phyloP scores from a whole-genome alignment of 2,329 filamentous ascomycete species.

The Knoxdaviesia capensis region DNA sequence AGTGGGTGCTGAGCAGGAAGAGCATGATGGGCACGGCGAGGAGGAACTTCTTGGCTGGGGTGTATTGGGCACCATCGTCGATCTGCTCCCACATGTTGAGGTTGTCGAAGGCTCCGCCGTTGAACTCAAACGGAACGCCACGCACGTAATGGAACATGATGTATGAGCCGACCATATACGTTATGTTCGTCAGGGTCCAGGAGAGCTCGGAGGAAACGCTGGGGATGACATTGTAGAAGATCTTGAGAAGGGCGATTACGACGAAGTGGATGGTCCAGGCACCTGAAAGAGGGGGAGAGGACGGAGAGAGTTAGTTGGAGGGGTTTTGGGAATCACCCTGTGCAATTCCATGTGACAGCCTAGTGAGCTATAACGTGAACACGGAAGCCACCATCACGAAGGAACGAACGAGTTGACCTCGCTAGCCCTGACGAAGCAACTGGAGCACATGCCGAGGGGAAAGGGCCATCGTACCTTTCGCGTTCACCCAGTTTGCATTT shows the following conservation, averaged over 20 bases:
- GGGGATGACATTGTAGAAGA: slow-evolving; percentile 91
- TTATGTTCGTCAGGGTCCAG: slow-evolving; percentile 97
- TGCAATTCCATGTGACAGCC: too few species aligned
- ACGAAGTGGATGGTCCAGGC: slow-evolving; percentile 97
- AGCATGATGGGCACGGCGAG: slow-evolving; percentile 84
- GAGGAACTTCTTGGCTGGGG: slow-evolving; percentile 94
- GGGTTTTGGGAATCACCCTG: neutral
- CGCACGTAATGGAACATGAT: slow-evolving; percentile 99
- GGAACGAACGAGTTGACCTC: too few species aligned
- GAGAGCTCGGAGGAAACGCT: slow-evolving; percentile 95
- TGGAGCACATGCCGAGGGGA: neutral
- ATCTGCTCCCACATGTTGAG: slow-evolving; percentile 99
- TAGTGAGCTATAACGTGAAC: too few species aligned
- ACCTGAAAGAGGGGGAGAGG: slow-evolving; percentile 29
- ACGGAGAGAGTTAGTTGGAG: neutral
- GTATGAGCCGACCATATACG: slow-evolving; percentile 97
- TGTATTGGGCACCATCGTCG: slow-evolving; percentile 97
- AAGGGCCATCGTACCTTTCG: slow-evolving; percentile 51
- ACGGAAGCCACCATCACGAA: too few species aligned
- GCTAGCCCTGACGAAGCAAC: too few species aligned
- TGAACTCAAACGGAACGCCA: slow-evolving; percentile 97
- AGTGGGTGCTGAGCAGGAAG: slow-evolving; percentile 93
- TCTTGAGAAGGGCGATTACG: slow-evolving; percentile 77
- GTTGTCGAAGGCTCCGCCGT: slow-evolving; percentile 94
- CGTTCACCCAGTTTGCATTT: slow-evolving; percentile 98